These are phyloP conservation scores for Umbilicaria muhlenbergii DNA, from an alignment of 495 filamentous ascomycete genomes.

Conservation along the genomic window DNA sequence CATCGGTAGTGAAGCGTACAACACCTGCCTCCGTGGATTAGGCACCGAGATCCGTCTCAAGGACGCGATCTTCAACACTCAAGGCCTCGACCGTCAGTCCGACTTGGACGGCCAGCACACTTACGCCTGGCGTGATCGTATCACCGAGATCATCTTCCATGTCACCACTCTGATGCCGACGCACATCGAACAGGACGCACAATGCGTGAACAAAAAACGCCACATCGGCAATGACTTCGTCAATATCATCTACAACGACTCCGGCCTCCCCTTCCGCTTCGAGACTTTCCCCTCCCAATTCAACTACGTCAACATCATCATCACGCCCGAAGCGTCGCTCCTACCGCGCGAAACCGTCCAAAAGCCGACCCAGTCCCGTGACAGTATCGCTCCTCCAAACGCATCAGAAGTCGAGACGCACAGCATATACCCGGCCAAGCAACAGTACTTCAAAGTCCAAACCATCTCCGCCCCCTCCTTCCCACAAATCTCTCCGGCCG, in stretches of 20 bases:
- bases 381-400: not conserved
- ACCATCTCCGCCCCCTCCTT: slow-evolving; percentile 73
- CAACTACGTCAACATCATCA: slow-evolving; percentile 91
- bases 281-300: slow-evolving; percentile 87
- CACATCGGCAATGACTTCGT: slow-evolving; percentile 98
- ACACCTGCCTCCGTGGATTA: slow-evolving; percentile 61
- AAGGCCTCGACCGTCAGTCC: slow-evolving; percentile 65
- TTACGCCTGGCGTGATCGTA: slow-evolving; percentile 84
- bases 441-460: slow-evolving; percentile 64
- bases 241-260: slow-evolving; percentile 95
- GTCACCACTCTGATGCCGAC: slow-evolving; percentile 96
- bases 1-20: slow-evolving; percentile 70
- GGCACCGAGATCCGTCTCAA: slow-evolving; percentile 67
- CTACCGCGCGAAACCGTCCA: too few relatives aligned
- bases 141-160: slow-evolving; percentile 92
- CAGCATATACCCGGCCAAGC: slow-evolving; percentile 19
- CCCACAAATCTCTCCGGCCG: slow-evolving; percentile 76
- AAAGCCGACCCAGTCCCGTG: too few relatives aligned
- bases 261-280: slow-evolving; percentile 71
- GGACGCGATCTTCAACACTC: slow-evolving; percentile 77
- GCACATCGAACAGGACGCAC: slow-evolving; percentile 54
- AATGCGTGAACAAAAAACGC: slow-evolving; percentile 71
- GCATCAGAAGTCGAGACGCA: not conserved
- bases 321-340: slow-evolving; percentile 48
- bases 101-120: slow-evolving; percentile 73